phyloP scores from a whole-genome alignment of 768 basidiomycete genomes.

The Sporobolomyces pararoseus region DNA sequence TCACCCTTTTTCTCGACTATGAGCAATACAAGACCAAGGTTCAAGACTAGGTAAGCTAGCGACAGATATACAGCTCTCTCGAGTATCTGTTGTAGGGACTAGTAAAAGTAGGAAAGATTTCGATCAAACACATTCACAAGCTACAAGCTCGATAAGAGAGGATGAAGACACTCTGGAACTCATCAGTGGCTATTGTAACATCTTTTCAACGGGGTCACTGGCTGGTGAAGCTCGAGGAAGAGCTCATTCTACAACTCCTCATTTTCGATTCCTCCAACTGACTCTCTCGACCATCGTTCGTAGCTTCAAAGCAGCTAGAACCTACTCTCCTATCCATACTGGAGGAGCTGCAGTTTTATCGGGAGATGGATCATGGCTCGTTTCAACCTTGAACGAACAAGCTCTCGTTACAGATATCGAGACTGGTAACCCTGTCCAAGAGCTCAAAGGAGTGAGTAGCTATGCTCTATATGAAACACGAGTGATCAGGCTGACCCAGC shows the following conservation, averaged over 20 bases:
- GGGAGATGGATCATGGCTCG: constrained; percentile 68
- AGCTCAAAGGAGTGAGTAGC: constrained; percentile 72
- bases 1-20: not conserved
- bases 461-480: not conserved
- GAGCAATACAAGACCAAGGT: constrained; percentile 16
- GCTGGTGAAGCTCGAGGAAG: no score
- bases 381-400: constrained; percentile 83
- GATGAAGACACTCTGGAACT: no score
- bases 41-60: constrained; percentile 21
- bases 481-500: not conserved
- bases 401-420: constrained; percentile 76
- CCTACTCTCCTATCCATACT: constrained; percentile 56
- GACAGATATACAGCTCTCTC: not conserved
- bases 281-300: not conserved
- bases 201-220: no score
- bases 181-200: no score
- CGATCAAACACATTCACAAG: not conserved
- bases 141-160: no score
- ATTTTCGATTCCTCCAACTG: not conserved
- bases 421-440: constrained; percentile 69
- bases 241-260: no score
- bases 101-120: not conserved
- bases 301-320: constrained; percentile 42
- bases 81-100: not conserved
- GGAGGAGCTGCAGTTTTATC: constrained; percentile 78